phyloP scores from a whole-genome alignment of 768 basidiomycete species.

The Hemileccinum impolitum region DNA sequence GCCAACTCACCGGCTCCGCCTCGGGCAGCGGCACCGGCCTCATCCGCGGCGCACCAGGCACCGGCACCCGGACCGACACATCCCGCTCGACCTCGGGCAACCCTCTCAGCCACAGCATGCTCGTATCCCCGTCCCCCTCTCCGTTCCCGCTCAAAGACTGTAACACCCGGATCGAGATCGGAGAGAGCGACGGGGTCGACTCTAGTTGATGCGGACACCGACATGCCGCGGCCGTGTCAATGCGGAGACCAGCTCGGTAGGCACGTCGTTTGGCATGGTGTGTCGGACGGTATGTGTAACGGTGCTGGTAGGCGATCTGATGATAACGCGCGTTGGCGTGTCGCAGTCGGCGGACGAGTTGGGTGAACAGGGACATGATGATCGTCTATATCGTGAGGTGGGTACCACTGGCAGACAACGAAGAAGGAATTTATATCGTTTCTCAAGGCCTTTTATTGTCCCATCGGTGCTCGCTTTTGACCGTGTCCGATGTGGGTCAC shows the following conservation, averaged over 20 bases:
- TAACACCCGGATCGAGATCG: conserved; percentile 16
- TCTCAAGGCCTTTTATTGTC: no score
- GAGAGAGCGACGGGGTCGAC: conserved; percentile 34
- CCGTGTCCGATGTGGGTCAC: conserved; percentile 9
- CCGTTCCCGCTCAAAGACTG: not conserved
- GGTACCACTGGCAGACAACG: no score
- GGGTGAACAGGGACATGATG: conserved; percentile 20
- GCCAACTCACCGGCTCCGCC: not conserved
- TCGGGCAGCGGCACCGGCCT: conserved; percentile 18
- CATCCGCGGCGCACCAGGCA: conserved; percentile 27
- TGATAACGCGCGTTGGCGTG: conserved; percentile 42
- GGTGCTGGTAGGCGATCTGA: conserved; percentile 37
- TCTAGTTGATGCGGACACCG: conserved; percentile 29
- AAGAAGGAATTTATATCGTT: no score
- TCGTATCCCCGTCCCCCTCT: not conserved
- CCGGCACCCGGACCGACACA: not conserved
- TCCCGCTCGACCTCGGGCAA: not conserved
- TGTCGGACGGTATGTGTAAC: conserved; percentile 35
- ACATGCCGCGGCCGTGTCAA: conserved; percentile 38
- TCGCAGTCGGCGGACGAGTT: conserved; percentile 41
- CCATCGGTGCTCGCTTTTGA: not conserved
- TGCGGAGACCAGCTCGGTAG: conserved; percentile 37
- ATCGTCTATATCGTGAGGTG: no score
- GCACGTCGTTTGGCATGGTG: conserved; percentile 51
- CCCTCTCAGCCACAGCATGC: not conserved